Base-by-base conservation (phyloP, 2,329 filamentous ascomycete genomes). In the Ascochyta rabiei region DNA sequence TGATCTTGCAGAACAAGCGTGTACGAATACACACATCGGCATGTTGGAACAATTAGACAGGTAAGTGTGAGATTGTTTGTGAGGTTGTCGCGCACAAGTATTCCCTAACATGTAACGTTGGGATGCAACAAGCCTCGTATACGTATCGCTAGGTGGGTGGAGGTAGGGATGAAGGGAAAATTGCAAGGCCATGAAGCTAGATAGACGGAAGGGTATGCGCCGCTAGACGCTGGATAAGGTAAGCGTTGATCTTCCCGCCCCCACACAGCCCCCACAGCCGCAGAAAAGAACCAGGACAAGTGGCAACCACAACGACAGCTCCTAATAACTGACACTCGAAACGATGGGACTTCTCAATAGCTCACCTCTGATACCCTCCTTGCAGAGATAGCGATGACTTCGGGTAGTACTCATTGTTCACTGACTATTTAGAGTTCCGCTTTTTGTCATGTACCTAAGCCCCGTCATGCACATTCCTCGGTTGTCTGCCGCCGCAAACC, bases 391-490 rank as follows among this genome's bases (percentile, higher is more conserved):
- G 9, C 28, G 4, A 13, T 13, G 4, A 2, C 12, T 30, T 15
- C 28, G 28, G 12, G 9, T 13, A 30, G 2, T 13, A 13, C 12
- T 6, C 10, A 30, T 13, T 30, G 28, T 30, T 34, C 31, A 34
- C 31, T 7, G 31, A 34, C n/a, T 16, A 16, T 9, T 8, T 6
- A 16, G n/a, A 34, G 5, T 15, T 16, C n/a, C 31, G n/a, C 31
- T 8, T 34, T 16, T 34, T 19, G 19, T 31, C 10, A 10, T 13
- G 35, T 35, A 38, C 16, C 3, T 12, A n/a, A 38, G 31, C 23
- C 31, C 37, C 38, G 31, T 41, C 19, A 37, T 18, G 24, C 16
- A 24, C 48, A 50, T 50, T 50, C 48, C 48, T 43, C 48, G 48
- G 30, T 31, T 50, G 12, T 13, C 5, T 18, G 13, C 48, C 48